Evolutionary conservation across 495 filamentous ascomycete genomes (phyloP).

Genomic region (Cladorrhinum samala): DNA sequence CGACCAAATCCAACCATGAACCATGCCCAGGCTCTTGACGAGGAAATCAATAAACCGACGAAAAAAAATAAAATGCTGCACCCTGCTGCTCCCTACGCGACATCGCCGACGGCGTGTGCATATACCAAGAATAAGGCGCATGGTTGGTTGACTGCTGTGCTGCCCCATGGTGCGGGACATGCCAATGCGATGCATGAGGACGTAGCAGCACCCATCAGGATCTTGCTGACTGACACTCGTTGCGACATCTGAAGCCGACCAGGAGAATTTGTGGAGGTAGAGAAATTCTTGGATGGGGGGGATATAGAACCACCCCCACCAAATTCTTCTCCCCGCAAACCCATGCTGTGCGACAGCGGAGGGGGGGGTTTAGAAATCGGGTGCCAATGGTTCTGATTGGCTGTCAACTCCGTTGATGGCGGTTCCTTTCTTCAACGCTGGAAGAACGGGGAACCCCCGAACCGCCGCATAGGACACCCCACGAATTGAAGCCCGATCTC

Average conservation of each 20-base stretch:
- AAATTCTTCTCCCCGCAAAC: slow-evolving; percentile 2
- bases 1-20: neutral
- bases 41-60: neutral
- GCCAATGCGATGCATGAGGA: neutral
- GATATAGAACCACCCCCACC: neutral
- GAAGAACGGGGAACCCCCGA: neutral
- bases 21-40: too few relatives aligned
- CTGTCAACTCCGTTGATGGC: neutral
- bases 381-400: neutral
- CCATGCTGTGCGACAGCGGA: neutral
- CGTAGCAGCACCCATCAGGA: neutral
- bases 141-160: neutral
- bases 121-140: slow-evolving; percentile 6
- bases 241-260: neutral
- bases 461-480: neutral
- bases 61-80: neutral
- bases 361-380: neutral
- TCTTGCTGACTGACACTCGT: neutral
- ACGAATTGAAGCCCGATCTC: neutral
- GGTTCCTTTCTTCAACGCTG: neutral
- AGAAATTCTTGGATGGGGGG: too few relatives aligned
- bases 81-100: neutral
- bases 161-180: neutral
- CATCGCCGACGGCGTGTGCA: neutral
- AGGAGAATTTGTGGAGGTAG: too few relatives aligned